Base-by-base conservation (phyloP, 768 basidiomycete genomes). In the Psilocybe cubensis region DNA sequence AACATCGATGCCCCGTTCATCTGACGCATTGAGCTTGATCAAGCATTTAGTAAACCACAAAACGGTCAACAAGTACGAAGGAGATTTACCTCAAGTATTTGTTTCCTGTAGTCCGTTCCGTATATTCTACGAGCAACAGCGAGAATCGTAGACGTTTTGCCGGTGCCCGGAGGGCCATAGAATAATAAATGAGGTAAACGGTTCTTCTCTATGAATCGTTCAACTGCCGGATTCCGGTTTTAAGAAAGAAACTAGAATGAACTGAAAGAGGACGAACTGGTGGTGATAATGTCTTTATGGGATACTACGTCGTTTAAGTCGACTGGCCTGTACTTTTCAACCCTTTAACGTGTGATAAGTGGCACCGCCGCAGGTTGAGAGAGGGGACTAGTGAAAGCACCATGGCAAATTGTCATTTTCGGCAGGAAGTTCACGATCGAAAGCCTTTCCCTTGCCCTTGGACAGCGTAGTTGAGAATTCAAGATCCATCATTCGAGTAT, bases 161-260 rank as follows among this genome's bases (percentile, higher is more conserved):
- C 97, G 0, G 97, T 99, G 10, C 96, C 97, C 10, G 97, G 97
- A 29, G 97, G 97, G 0, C 97, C 97, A 67, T 99, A 99, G 73
- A 99, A 94, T 51, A 99, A 79, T 25, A 99, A 79, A 73, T 99
- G 97, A 0, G 97, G 97, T 21, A 99, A 70, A 49, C 96, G 80
- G 63, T 96, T 96, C 72, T 93, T 94, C 64, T 94, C 89, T 60
- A 99, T 97, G 71, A 99, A 98, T 70, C 89, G 90, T 72, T 97
- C 94, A 72, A 99, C 96, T 99, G 66, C 45, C 43, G 25, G 42
- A n/a, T n/a, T n/a, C n/a, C n/a, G n/a, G 52, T 45, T 48, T 62
- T 63, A 60, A 54, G 52, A 21, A 49, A 47, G 59, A 48, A 12
- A 42, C 27, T 46, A 38, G 50, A n/a, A 18, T 27, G n/a, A 12